Evolutionary conservation across 2,329 filamentous ascomycete species (phyloP).

Genomic region (Colletotrichum tofieldiae): DNA sequence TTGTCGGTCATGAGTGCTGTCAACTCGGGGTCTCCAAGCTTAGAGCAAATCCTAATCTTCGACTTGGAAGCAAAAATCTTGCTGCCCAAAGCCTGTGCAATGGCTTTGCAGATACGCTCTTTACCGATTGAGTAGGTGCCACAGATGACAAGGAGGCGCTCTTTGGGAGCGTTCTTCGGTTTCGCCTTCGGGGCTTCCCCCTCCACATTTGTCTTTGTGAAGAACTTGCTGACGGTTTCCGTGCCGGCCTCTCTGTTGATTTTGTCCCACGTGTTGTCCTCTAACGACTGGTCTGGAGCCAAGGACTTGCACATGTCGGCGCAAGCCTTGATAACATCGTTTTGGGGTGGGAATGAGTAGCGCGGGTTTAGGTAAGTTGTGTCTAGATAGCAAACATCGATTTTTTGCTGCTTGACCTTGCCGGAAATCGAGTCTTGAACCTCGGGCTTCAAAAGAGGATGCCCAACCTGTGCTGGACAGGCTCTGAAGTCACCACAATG

Average conservation of each 20-base stretch:
- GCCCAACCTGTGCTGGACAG: slow-evolving; percentile 85
- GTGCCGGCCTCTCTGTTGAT: slow-evolving; percentile 59
- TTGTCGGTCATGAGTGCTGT: slow-evolving; percentile 82
- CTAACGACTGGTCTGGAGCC: slow-evolving; percentile 72
- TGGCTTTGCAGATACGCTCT: slow-evolving; percentile 93
- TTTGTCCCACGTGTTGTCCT: slow-evolving; percentile 64
- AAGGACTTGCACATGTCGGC: slow-evolving; percentile 89
- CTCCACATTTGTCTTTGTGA: slow-evolving; percentile 56
- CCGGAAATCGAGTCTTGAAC: slow-evolving; percentile 79
- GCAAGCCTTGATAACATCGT: slow-evolving; percentile 89
- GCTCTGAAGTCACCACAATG: slow-evolving; percentile 98
- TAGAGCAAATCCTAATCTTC: slow-evolving; percentile 88
- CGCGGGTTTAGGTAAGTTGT: slow-evolving; percentile 97
- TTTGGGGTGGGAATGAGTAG: slow-evolving; percentile 93
- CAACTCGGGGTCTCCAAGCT: slow-evolving; percentile 89
- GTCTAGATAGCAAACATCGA: slow-evolving; percentile 96
- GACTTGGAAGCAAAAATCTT: slow-evolving; percentile 90
- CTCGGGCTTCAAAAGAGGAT: slow-evolving; percentile 86
- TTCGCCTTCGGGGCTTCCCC: slow-evolving; percentile 50
- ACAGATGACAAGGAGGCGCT: slow-evolving; percentile 89
- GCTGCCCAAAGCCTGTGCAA: slow-evolving; percentile 86
- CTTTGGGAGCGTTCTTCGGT: slow-evolving; percentile 47
- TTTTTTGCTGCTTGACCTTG: slow-evolving; percentile 83
- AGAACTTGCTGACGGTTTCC: slow-evolving; percentile 69
- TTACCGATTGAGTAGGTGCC: slow-evolving; percentile 99